A percentile compares a stretch with the other conserved stretches of the same genome.
phyloP scores from a whole-genome alignment of 148 eudicot species.

The Pharnaceum exiguum region DNA sequence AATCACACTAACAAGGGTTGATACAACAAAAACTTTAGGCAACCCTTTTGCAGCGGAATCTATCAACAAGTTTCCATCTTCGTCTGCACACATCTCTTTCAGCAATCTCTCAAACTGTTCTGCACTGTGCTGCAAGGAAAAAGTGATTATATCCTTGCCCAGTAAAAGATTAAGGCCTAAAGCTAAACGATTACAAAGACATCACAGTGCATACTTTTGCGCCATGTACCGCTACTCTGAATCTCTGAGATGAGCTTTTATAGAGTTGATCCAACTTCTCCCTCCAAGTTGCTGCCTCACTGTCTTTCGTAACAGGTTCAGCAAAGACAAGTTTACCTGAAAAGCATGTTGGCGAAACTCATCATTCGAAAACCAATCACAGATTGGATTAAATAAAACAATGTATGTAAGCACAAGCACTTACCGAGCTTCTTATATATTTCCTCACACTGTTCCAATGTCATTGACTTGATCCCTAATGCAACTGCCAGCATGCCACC shows the following conservation, averaged over 20 bases:
- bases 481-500: slow-evolving; percentile 99
- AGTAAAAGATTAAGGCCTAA: slow-evolving; percentile 9
- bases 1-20: slow-evolving; percentile 79
- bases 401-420: slow-evolving; percentile 13
- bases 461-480: slow-evolving; percentile 86
- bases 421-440: slow-evolving; percentile 95
- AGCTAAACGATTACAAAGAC: neutral
- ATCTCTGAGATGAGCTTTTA: slow-evolving; percentile 96
- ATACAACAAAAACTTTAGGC: slow-evolving; percentile 94
- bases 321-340: slow-evolving; percentile 96
- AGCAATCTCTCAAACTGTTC: slow-evolving; percentile 94
- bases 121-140: slow-evolving; percentile 94
- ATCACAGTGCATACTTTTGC: slow-evolving; percentile 64
- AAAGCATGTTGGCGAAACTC: slow-evolving; percentile 8
- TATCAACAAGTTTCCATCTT: slow-evolving; percentile 91
- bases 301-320: slow-evolving; percentile 90
- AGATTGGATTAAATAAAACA: neutral
- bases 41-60: slow-evolving; percentile 81
- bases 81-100: slow-evolving; percentile 96
- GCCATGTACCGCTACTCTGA: slow-evolving; percentile 98
- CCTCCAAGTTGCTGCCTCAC: slow-evolving; percentile 92
- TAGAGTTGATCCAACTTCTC: slow-evolving; percentile 97
- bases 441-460: slow-evolving; percentile 94
- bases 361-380: neutral
- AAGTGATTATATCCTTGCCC: slow-evolving; percentile 17